Base-by-base conservation (phyloP, 2,329 filamentous ascomycete species). In the Fusarium camptoceras region DNA sequence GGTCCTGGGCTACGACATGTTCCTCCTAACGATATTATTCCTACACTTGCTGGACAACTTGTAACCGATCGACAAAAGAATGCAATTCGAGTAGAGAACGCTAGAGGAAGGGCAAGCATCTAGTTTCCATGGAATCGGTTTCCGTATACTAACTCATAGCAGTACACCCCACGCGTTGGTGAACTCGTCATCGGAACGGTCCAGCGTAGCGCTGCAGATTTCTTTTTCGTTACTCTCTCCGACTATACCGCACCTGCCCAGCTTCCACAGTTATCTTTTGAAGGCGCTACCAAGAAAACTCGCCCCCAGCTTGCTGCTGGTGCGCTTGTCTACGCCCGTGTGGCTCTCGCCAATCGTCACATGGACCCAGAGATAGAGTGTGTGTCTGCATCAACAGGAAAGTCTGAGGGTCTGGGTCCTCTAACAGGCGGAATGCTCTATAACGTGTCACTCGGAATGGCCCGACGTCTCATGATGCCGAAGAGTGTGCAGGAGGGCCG, bases 291-390 rank as follows among this genome's bases (percentile, higher is more conserved):
- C 46, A 96, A 94, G 80, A 98, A 98, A 83, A 97, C 93, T 5
- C 87, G 94, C 2, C 96, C 96, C 1, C 86, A 93, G 69, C 87
- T 98, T 44, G 83, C 86, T 28, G 77, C 88, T 16, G 94, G 94
- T 39, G 89, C 93, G 55, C 83, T 98, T 28, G 93, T 98, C 37
- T 98, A 98, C 82, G 95, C 94, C 39, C 92, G 95, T 67, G 89
- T 99, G 44, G 84, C 88, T 28, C 88, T 91, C 42, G 91, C 92
- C 20, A 91, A 93, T 75, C 90, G 91, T 70, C 92, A 94, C 79
- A 93, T 94, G 83, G 94, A 98, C 76, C 87, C 94, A 2, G 96
- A 98, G 81, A 84, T 99, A 46, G 94, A 97, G 76, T 98, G 96
- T 79, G 91, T 97, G 46, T 93, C 94, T 68, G 86, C 93, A 0